Percentiles rank a stretch among this genome's conserved stretches.
Conservation (phyloP, 352 stramenopile species). For the Pythium oligandrum region DNA sequence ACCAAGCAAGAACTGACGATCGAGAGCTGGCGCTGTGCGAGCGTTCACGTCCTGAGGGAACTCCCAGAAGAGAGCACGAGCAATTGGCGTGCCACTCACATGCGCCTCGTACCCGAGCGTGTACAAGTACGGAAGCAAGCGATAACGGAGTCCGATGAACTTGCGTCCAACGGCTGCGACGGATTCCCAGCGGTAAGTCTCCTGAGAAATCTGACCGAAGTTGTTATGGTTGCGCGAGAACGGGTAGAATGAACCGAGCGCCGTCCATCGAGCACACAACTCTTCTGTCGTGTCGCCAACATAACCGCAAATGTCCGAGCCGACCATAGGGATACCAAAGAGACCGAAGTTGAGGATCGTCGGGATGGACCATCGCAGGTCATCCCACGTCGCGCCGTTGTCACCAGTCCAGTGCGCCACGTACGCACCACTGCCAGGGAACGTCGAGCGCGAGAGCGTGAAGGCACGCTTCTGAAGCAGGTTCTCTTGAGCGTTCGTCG, state of each 20-base stretch:
- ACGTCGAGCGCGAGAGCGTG: conserved; percentile 67
- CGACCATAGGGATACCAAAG: conserved; percentile 80
- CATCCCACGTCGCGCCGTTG: conserved; percentile 73
- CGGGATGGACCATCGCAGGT: conserved; percentile 67
- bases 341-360: conserved; percentile 69
- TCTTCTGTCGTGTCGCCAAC: conserved; percentile 46
- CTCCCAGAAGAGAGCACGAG: conserved; percentile 55
- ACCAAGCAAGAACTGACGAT: conserved; percentile 55
- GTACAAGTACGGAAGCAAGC: conserved; percentile 74
- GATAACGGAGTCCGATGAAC: conserved; percentile 69
- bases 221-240: conserved; percentile 87
- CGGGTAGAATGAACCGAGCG: conserved; percentile 66
- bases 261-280: conserved; percentile 73
- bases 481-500: conserved; percentile 40
- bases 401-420: conserved; percentile 77
- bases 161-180: conserved; percentile 40
- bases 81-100: conserved; percentile 35
- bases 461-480: conserved; percentile 60
- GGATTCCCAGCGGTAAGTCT: conserved; percentile 61
- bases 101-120: conserved; percentile 65
- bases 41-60: conserved; percentile 39
- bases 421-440: conserved; percentile 53
- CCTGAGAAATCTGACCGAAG: conserved; percentile 36
- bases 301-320: conserved; percentile 77
- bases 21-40: conserved; percentile 9